Base-by-base conservation (phyloP, 345 rosid genomes). In the Tarenaya hassleriana region DNA sequence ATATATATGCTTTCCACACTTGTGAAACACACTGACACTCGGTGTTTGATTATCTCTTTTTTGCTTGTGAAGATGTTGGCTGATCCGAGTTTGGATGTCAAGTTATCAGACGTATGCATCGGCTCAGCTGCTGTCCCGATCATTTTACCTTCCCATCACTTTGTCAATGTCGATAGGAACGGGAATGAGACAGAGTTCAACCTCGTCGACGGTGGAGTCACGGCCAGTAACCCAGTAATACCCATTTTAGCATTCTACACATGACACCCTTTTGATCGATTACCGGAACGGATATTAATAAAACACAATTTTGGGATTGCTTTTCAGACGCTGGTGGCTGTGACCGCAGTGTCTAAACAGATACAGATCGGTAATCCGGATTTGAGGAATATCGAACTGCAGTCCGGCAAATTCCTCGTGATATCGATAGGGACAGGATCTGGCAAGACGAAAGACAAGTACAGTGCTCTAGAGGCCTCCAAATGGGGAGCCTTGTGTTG, bases 41-140 rank as follows among this genome's bases (percentile, higher is more conserved):
- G n/a, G n/a, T n/a, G n/a, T n/a, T 8, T n/a, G 17, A n/a, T 47
- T 21, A 27, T 8, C 12, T 38, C 24, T 12, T 39, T 8, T 39
- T 20, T 10, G 9, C 17, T 47, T 11, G 32, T 48, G 39, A 38
- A 80, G 88, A 49, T 62, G 34, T 6, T 3, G 6, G n/a, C 0
- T 10, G 12, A 45, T 21, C 73, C 77, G 41, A 16, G 33, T 9
- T 16, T 76, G 8, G 73, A 80, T 67, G 87, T 73, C 32, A 17
- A 14, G 12, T 66, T 80, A 34, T 62, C 87, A 14, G 84, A 83
- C 37, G 74, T 83, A 41, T 74, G 82, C 71, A 63, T 80, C 19
- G 58, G 67, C 27, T 77, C 87, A 21, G 75, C 87, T 0, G 80
- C 84, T 33, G 80, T 87, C 19, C 87, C 84, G 29, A 76, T 75